Evolutionary conservation across 1,139 yeast species (phyloP), one percentile per base, ranked within the genome.

Genomic region (Zygosaccharomyces pseudobailii): DNA sequence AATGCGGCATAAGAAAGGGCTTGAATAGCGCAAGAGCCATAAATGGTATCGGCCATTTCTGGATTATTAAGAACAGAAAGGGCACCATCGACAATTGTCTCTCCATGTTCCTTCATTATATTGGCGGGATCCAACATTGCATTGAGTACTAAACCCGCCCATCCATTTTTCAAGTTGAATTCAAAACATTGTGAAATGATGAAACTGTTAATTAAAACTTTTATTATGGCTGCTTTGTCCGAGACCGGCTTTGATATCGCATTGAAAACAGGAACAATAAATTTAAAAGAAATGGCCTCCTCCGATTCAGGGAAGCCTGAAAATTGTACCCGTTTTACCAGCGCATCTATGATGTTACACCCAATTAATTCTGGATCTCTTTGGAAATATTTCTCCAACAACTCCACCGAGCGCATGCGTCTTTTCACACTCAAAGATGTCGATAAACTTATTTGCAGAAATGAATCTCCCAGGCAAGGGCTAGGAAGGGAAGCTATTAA

Each of bases 101-200:
- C 59, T n/a, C 74, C 66, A 47, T 76, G 58, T 1, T 64, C 61
- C 1, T 67, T 60, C 4, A 85, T 77, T 41, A 88, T 66, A 3
- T 63, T 57, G 20, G 85, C 85, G 3, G 96, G 86, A 58, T 90
- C 95, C 27, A 80, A 61, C 5, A 69, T 67, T 8, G 84, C 74
- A 46, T 79, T 71, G 58, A 84, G 80, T 38, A 82, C 82, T 43
- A 89, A 68, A 0, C 87, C 87, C 36, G 89, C 85, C 98, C 98
- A 92, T 2, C 86, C 83, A 49, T 73, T 73, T 46, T 77, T 78
- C 6, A 73, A 61, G 2, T 67, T 66, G 27, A 75, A 67, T 3
- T 53, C 61, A 1, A 66, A 55, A 53, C 78, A 80, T 61, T 86
- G 87, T 8, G 84, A 71, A 8, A 79, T 60, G 24, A 84, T 68